phyloP scores from a whole-genome alignment of 345 rosid species.

The Pistacia atlantica region DNA sequence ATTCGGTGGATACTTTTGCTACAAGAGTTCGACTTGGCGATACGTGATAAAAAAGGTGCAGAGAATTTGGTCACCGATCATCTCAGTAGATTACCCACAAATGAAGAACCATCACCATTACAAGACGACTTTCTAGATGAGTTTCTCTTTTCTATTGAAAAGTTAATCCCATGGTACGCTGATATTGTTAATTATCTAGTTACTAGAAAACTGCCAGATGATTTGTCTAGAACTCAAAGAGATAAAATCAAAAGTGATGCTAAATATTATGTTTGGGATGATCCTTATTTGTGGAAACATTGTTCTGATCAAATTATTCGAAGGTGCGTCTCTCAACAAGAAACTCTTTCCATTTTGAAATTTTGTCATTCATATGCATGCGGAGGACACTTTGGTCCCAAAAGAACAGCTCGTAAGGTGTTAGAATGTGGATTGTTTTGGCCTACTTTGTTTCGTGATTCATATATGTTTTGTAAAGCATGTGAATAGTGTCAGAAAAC shows the following conservation, averaged over 20 bases:
- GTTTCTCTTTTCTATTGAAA: not conserved
- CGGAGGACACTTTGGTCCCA: too few species aligned
- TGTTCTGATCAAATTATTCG: too few species aligned
- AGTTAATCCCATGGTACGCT: not conserved
- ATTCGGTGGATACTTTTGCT: not conserved
- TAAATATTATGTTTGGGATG: too few species aligned
- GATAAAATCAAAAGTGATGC: not conserved
- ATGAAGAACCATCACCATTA: not conserved
- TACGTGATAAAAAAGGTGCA: not conserved
- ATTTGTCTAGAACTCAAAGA: not conserved
- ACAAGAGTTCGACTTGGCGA: not conserved
- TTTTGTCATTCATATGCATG: too few species aligned
- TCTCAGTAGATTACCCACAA: not conserved
- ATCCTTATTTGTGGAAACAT: too few species aligned
- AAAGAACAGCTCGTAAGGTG: too few species aligned
- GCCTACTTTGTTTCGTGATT: not conserved
- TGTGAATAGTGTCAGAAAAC: not conserved
- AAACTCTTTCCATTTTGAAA: too few species aligned
- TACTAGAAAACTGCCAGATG: not conserved
- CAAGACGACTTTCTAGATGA: not conserved
- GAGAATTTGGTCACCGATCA: not conserved
- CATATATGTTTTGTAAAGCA: not conserved
- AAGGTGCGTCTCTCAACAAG: too few species aligned
- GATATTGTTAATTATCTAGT: not conserved
- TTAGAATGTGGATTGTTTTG: too few species aligned